phyloP scores from a whole-genome alignment of 2,329 filamentous ascomycete species.

The Teratosphaeria destructans region DNA sequence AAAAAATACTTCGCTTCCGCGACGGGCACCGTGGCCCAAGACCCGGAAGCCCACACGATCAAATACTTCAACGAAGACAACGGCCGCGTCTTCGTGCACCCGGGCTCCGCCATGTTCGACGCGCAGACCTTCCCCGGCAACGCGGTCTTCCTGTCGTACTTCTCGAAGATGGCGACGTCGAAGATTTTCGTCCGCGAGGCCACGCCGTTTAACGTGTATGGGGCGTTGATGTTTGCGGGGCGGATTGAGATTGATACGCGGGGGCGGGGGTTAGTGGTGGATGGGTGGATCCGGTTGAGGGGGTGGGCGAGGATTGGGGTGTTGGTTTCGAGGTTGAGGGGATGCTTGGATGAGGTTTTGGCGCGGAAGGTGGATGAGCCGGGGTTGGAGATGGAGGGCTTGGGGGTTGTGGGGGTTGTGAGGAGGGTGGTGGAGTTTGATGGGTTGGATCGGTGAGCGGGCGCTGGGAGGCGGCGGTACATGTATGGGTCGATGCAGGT shows the following conservation, averaged over 20 bases:
- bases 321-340: conserved; percentile 68
- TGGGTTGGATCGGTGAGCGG: conserved; percentile 39
- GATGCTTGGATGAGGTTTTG: conserved; percentile 78
- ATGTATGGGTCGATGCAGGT: not conserved
- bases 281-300: conserved; percentile 76
- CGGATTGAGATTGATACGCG: conserved; percentile 76
- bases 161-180: conserved; percentile 80
- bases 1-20: conserved; percentile 87
- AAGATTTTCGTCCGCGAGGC: conserved; percentile 89
- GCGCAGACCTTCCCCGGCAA: conserved; percentile 66
- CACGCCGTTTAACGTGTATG: conserved; percentile 87
- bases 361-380: conserved; percentile 72
- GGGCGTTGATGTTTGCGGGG: conserved; percentile 78
- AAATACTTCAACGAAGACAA: conserved; percentile 82
- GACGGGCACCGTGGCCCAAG: conserved; percentile 81
- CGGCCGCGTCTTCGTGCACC: conserved; percentile 85
- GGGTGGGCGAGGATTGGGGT: conserved; percentile 96
- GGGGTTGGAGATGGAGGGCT: conserved; percentile 30
- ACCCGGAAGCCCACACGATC: conserved; percentile 84
- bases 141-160: conserved; percentile 76
- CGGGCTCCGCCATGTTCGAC: conserved; percentile 75
- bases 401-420: conserved; percentile 66
- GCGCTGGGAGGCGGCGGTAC: not conserved
- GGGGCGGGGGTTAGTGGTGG: conserved; percentile 76
- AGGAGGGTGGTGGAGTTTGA: conserved; percentile 78